phyloP scores from a whole-genome alignment of 2,329 filamentous ascomycete species.

The Rachicladosporium sp. region DNA sequence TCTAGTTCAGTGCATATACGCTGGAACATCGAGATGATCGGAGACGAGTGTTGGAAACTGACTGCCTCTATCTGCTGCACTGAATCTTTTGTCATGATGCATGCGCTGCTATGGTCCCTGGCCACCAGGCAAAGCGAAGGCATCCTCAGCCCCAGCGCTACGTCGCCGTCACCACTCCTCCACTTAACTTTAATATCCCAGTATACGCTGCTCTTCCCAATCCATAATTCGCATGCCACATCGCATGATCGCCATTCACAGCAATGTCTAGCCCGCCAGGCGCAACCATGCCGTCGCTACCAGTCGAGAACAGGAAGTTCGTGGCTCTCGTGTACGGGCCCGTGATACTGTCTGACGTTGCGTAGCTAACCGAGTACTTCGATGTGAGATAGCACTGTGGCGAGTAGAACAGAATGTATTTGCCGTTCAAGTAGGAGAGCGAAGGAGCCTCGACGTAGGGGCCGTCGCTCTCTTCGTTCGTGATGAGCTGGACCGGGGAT shows the following conservation, averaged over 20 bases:
- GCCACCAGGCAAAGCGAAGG: no score
- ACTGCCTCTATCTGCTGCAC: no score
- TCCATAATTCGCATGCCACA: slow-evolving; percentile 20
- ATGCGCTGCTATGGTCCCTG: no score
- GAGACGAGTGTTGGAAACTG: no score
- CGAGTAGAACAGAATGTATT: slow-evolving; percentile 22
- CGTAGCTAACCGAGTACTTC: slow-evolving; percentile 20
- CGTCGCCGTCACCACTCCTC: slow-evolving; percentile 6
- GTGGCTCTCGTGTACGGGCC: slow-evolving; percentile 17
- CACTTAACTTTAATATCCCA: slow-evolving; percentile 5
- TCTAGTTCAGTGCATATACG: no score
- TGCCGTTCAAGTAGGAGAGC: slow-evolving; percentile 16
- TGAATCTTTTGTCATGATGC: no score
- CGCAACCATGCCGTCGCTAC: slow-evolving; percentile 13
- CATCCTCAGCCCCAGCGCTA: not conserved
- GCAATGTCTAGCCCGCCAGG: slow-evolving; percentile 22
- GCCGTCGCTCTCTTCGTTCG: slow-evolving; percentile 17
- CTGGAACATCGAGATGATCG: no score
- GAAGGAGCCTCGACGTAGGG: slow-evolving; percentile 21
- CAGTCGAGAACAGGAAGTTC: slow-evolving; percentile 16
- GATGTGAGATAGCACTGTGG: slow-evolving; percentile 17
- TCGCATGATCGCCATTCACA: slow-evolving; percentile 18
- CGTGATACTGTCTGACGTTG: slow-evolving; percentile 13
- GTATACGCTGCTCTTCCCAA: slow-evolving; percentile 11
- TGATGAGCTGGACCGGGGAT: slow-evolving; percentile 13